Conservation (phyloP, 495 filamentous ascomycete genomes). For the Penicillium simplicissimum region DNA sequence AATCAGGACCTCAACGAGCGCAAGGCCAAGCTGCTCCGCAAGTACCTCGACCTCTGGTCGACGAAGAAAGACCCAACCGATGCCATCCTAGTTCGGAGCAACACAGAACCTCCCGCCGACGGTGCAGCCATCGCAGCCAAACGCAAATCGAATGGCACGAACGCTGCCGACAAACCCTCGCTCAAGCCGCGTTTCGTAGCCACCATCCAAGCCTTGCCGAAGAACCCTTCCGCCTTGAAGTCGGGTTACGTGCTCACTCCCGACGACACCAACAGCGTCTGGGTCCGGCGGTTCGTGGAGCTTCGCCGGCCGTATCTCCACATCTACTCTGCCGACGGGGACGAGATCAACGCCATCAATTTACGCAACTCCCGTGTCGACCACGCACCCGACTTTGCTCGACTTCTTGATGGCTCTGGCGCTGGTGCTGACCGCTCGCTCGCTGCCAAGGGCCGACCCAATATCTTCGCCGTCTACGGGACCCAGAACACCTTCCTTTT, state of each 20-base stretch:
- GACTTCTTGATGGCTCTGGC: constrained; percentile 60
- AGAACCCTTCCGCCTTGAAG: constrained; percentile 74
- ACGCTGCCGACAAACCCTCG: constrained; percentile 31
- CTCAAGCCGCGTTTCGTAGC: constrained; percentile 62
- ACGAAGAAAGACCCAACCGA: constrained; percentile 72
- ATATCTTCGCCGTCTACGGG: constrained; percentile 92
- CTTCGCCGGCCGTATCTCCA: constrained; percentile 91
- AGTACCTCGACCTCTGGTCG: constrained; percentile 76
- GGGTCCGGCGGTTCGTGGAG: constrained; percentile 91
- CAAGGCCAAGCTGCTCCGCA: constrained; percentile 62
- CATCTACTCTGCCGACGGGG: constrained; percentile 79
- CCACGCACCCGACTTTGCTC: constrained; percentile 80
- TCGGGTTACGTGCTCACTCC: constrained; percentile 82
- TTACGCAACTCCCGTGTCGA: constrained; percentile 84
- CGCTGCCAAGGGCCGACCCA: constrained; percentile 57
- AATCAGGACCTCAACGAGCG: constrained; percentile 53
- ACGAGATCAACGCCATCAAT: constrained; percentile 87
- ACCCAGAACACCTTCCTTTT: constrained; percentile 94
- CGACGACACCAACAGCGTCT: constrained; percentile 66
- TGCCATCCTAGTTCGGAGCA: constrained; percentile 70
- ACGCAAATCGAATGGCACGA: constrained; percentile 31
- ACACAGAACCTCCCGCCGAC: constrained; percentile 71
- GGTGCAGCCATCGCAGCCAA: constrained; percentile 50
- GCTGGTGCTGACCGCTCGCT: constrained; percentile 30
- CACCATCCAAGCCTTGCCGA: constrained; percentile 68